Evolutionary conservation across 306 rosid species (phyloP), one percentile per base, ranked within the genome.

Genomic region (Rosa multiflora): DNA sequence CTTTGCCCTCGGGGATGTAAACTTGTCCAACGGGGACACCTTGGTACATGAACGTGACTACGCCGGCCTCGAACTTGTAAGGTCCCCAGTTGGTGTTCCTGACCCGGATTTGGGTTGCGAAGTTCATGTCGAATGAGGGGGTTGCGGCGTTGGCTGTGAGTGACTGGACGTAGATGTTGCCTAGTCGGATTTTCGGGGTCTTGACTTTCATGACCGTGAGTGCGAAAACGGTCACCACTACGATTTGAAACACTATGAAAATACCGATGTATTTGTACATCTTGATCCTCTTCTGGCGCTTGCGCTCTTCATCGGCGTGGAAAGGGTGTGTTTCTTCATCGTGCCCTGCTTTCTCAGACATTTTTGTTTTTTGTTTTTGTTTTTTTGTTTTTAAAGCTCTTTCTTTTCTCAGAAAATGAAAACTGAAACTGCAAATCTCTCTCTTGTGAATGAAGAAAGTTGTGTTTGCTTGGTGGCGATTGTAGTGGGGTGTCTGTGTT

Each of bases 11-110:
- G 0, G 76, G 77, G 55, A 84, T 80, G 15, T 20, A 26, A 8
- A 49, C 76, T 47, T 73, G 73, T 15, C 87, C 87, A 0, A 84
- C 80, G 0, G 69, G 47, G 26, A 62, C 44, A 12, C 82, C 82
- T 52, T 39, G 20, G 73, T 75, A 67, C 61, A 69, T 20, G 67
- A 80, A 84, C 42, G 76, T 58, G 63, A 35, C 47, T 5, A 15
- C 35, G 69, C 79, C 66, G 64, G 35, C 75, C 4, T 77, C 73
- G 46, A 66, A 84, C 61, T 76, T 80, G 58, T 59, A 84, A 18
- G 79, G 67, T 1, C 87, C 87, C 44, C 73, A 84, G 76, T 84
- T 84, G 2, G 74, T 7, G 76, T 80, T 84, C 62, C 67, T 56
- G 13, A 84, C 70, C 69, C 82, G 48, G 14, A 84, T 37, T 73